Conservation (phyloP, 345 rosid species). For the Populus simonii region DNA sequence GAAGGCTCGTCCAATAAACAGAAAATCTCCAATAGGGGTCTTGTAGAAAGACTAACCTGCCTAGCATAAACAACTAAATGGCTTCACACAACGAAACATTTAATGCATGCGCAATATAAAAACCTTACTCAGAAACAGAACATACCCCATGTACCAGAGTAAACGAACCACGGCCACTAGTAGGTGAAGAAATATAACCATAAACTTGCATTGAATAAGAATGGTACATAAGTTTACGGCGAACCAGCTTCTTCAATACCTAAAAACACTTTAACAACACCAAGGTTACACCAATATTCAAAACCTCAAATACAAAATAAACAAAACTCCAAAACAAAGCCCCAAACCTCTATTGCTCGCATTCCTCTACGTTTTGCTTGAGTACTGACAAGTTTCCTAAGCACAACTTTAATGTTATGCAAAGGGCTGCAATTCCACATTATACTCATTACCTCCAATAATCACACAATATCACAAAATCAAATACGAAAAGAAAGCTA, state of each 20-base stretch:
- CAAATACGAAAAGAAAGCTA: slow-evolving; percentile 15
- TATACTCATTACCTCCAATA: slow-evolving; percentile 19
- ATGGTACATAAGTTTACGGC: slow-evolving; percentile 73
- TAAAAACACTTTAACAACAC: slow-evolving; percentile 23
- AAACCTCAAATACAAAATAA: background rate
- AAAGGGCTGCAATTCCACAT: slow-evolving; percentile 65
- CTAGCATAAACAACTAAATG: background rate
- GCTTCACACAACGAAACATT: background rate
- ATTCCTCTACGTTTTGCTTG: slow-evolving; percentile 86
- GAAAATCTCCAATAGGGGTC: background rate
- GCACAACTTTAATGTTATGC: slow-evolving; percentile 76
- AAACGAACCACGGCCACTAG: background rate
- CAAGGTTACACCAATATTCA: background rate
- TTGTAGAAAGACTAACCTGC: background rate
- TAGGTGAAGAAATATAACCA: background rate
- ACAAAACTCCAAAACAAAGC: background rate
- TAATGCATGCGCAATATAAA: background rate
- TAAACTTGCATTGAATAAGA: slow-evolving; percentile 89
- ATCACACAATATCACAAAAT: background rate
- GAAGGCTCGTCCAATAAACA: background rate
- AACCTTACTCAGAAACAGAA: background rate
- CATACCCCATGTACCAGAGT: background rate
- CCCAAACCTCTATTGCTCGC: slow-evolving; percentile 80
- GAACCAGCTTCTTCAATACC: slow-evolving; percentile 85
- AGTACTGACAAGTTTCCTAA: slow-evolving; percentile 58